Evolutionary conservation across 495 filamentous ascomycete genomes (phyloP), one percentile per base, ranked within the genome.

Genomic region (Daldinia loculata): DNA sequence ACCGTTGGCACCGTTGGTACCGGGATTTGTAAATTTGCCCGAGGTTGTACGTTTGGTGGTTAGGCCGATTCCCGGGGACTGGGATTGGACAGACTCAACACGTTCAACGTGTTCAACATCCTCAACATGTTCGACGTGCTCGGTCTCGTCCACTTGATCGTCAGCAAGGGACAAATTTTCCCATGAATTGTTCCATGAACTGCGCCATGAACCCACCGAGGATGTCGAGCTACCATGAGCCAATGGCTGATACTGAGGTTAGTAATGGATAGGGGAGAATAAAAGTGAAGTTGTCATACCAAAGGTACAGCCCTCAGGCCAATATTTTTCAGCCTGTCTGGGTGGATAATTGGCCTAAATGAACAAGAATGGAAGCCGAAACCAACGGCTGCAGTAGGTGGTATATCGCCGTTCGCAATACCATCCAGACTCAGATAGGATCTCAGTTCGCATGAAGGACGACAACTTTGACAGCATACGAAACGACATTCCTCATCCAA

Each of bases 401-500:
- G 77, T 2, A 86, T 68, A 26, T 84, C 82, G 4, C 77, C 83
- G 12, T 84, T 75, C 12, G 79, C 70, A 32, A 89, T 74, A 3
- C 78, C 83, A 57, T 88, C 74, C 39, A 90, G 71, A 67, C 82
- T 84, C 4, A 85, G 65, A 70, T 74, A 87, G 4, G 82, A 75
- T 50, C 26, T 86, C 83, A 9, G 78, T 19, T 71, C 68, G 12
- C 77, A 81, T 32, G 74, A 77, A 30, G 78, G 79, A 17, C 84
- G 80, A 68, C 89, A 91, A 17, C 30, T 36, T 17, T 81, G 82
- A 69, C 88, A 91, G 65, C 80, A 80, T 52, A 77, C 84, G 72
- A 79, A 85, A 58, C 78, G 80, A 71, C 88, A 91, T 61, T 84
- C 83, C 1, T 69, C 45, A 0, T 69, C 51, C 27, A 60, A n/a